Percentiles rank a stretch among this genome's conserved stretches.
phyloP scores from a whole-genome alignment of 192 early-diverging fungal genomes.

The Allomyces arbusculus region DNA sequence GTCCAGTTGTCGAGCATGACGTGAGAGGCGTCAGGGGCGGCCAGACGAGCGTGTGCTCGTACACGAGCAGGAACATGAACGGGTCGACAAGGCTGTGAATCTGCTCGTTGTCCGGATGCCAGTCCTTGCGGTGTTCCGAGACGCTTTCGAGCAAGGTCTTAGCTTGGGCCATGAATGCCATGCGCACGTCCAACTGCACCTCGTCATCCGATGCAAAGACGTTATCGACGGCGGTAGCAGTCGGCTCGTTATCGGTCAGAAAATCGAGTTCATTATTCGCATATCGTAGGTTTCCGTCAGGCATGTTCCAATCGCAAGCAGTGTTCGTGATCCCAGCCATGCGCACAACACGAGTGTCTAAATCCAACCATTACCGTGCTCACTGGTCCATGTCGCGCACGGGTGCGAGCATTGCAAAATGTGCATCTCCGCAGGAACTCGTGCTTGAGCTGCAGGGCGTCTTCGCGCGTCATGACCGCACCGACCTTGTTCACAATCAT shows the following conservation, averaged over 20 bases:
- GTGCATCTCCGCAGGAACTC: constrained; percentile 19
- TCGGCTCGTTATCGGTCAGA: constrained; percentile 9
- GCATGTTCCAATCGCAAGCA: constrained; percentile 10
- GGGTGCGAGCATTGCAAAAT: constrained; percentile 1
- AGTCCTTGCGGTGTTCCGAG: constrained; percentile 15
- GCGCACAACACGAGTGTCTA: constrained; percentile 5
- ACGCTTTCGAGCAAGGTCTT: constrained; percentile 12
- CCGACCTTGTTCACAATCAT: no score
- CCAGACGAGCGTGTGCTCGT: background rate
- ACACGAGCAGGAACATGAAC: constrained; percentile 22
- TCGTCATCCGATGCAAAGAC: constrained; percentile 16
- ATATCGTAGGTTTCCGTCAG: constrained; percentile 16
- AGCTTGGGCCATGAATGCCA: constrained; percentile 5
- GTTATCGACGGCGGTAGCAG: constrained; percentile 6
- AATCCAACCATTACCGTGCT: constrained; percentile 2
- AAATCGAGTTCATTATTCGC: constrained; percentile 20
- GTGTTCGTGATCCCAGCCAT: background rate
- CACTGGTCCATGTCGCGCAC: constrained; percentile 26
- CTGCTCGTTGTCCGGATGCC: constrained; percentile 17
- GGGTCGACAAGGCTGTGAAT: constrained; percentile 17
- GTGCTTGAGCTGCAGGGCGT: constrained; percentile 16
- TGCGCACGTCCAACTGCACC: constrained; percentile 6
- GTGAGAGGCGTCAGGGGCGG: background rate
- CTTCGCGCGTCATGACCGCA: constrained; percentile 10
- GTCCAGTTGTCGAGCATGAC: no score